Evolutionary conservation across 1,284 basidiomycete species (phyloP), one percentile per base, ranked within the genome.

Genomic region (Ganoderma multipileum): DNA sequence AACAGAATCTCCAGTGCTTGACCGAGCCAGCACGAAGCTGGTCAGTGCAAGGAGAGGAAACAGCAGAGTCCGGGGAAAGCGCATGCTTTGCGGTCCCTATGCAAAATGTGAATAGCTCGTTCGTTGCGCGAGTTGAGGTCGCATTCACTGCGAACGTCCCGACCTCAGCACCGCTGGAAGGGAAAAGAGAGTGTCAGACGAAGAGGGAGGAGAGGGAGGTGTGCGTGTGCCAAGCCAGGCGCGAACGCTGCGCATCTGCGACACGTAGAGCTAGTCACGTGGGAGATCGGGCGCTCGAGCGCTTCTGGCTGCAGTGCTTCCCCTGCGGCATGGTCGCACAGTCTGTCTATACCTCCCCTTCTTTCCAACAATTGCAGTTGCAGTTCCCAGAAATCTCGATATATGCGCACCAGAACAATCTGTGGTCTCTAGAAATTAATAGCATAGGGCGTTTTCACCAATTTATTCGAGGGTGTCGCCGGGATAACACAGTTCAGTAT

Each of bases 1-100:
- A 18, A 98, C 91, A 50, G 90, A 90, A 79, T 94, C 87, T 12
- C 95, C 95, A 2, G 91, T 87, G 78, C 93, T 92, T n/a, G 94
- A 95, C 75, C 87, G 89, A 67, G 93, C 93, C 62, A 81, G 75
- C 11, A 81, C 80, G 33, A 83, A 73, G 41, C 81, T 63, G 26
- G 79, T 72, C 20, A 83, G 67, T 55, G 74, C 77, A 55, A 83
- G 71, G 20, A 81, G 69, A 6, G 78, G 76, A 36, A 79, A 68
- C 62, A 74, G 69, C 66, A 74, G 63, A 50, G 65, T 65, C 69
- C 74, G 68, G 69, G 72, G 70, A 68, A 69, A 72, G 68, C 70
- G 71, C 76, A 75, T 78, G 68, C 63, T 69, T 44, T 50, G 67
- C 65, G 33, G 63, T 60, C 52, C 44, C 66, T 68, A 54, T 11